phyloP scores from a whole-genome alignment of 1,284 basidiomycete genomes.

The Ganoderma resinaceum region DNA sequence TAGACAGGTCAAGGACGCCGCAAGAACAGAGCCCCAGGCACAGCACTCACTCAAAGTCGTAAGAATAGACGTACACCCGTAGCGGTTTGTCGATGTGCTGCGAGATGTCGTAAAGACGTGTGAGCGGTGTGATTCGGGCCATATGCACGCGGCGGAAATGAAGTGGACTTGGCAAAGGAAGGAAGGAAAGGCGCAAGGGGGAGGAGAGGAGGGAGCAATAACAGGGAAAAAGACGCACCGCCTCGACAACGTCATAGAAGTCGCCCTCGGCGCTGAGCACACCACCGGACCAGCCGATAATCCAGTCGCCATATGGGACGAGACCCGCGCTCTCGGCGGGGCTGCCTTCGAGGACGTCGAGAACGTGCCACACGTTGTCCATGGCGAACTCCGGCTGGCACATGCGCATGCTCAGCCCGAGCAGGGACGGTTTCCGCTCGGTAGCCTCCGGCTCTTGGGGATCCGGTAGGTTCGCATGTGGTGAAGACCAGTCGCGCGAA shows the following conservation, averaged over 20 bases:
- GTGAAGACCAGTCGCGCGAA: conserved; percentile 82
- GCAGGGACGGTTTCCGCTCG: conserved; percentile 75
- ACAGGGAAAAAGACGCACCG: conserved; percentile 56
- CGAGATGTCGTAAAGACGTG: conserved; percentile 9
- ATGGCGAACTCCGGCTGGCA: conserved; percentile 88
- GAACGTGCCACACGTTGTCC: conserved; percentile 97
- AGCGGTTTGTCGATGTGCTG: conserved; percentile 94
- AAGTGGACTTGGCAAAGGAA: conserved; percentile 1
- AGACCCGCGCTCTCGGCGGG: conserved; percentile 92
- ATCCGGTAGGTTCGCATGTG: conserved; percentile 42
- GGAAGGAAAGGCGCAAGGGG: not conserved
- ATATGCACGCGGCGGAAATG: conserved; percentile 22
- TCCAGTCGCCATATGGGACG: conserved; percentile 90
- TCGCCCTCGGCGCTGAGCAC: conserved; percentile 92
- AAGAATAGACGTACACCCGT: conserved; percentile 94
- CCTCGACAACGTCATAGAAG: conserved; percentile 96
- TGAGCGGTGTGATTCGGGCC: conserved; percentile 1
- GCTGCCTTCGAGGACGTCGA: conserved; percentile 95
- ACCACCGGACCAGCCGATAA: conserved; percentile 95
- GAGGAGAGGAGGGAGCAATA: not conserved
- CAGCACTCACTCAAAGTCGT: conserved; percentile 94
- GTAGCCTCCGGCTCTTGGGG: conserved; percentile 45
- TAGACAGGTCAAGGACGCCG: conserved; percentile 31
- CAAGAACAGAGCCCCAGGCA: conserved; percentile 27
- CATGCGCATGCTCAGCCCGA: conserved; percentile 92